Percentiles rank a stretch among this genome's conserved stretches.
These are phyloP conservation scores for Mentha longifolia DNA, from an alignment of 257 asterid species.

Conservation along the genomic window DNA sequence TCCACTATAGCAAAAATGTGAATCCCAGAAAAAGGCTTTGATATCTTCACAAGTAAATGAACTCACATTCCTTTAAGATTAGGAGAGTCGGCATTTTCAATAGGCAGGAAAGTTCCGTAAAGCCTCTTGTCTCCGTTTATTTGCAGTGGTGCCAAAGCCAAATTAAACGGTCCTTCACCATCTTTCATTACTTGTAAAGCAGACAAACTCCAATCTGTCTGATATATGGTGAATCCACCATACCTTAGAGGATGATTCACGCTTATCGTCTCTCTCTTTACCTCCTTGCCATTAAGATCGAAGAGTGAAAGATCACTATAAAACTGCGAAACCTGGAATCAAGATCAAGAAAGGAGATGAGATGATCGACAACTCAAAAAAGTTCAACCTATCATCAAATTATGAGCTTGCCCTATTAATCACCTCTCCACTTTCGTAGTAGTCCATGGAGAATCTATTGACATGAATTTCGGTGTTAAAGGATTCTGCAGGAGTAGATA, in stretches of 20 bases:
- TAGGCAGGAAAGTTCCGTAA: slow-evolving; percentile 79
- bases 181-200: slow-evolving; percentile 74
- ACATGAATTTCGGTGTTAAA: slow-evolving; percentile 89
- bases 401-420: not conserved
- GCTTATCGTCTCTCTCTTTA: slow-evolving; percentile 81
- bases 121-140: slow-evolving; percentile 89
- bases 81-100: slow-evolving; percentile 60
- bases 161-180: slow-evolving; percentile 87
- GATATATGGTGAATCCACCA: slow-evolving; percentile 73
- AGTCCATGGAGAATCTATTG: slow-evolving; percentile 77
- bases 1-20: not conserved
- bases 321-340: slow-evolving; percentile 80
- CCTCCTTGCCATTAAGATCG: slow-evolving; percentile 83
- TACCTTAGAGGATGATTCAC: slow-evolving; percentile 92
- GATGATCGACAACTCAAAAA: not conserved
- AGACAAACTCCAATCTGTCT: slow-evolving; percentile 76
- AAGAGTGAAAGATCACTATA: slow-evolving; percentile 80
- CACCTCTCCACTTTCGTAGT: slow-evolving; percentile 90
- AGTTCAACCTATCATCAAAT: not conserved
- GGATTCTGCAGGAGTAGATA: slow-evolving; percentile 76
- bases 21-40: not conserved
- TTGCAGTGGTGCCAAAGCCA: slow-evolving; percentile 92
- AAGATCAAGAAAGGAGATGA: slow-evolving; percentile 27
- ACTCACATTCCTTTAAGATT: slow-evolving; percentile 78
- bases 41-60: slow-evolving; percentile 19